These are phyloP conservation scores for Rhododendron simsii DNA, from an alignment of 148 eudicot genomes.

Conservation along the genomic window DNA sequence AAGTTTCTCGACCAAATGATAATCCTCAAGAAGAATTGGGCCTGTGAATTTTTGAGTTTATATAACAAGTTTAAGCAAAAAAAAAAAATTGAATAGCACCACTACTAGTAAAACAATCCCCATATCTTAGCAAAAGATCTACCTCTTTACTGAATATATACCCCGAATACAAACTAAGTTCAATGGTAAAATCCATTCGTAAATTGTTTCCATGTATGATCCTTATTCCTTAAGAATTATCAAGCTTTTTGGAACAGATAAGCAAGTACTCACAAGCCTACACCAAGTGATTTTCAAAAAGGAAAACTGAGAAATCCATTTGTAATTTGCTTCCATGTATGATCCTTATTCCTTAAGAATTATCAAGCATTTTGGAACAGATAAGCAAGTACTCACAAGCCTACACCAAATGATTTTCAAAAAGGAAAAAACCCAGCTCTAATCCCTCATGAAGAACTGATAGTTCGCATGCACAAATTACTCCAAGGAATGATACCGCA, in stretches of 20 bases:
- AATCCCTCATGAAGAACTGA: neutral
- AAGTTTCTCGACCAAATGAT: conserved; percentile 72
- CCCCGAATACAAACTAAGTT: neutral
- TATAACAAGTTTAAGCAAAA: neutral
- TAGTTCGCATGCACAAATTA: neutral
- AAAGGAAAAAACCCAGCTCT: neutral
- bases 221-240: too few relatives aligned
- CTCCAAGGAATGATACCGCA: neutral
- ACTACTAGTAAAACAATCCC: neutral
- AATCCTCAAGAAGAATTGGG: conserved; percentile 76
- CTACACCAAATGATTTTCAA: neutral
- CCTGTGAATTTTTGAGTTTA: conserved; percentile 28
- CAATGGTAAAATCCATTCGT: neutral
- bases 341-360: too few relatives aligned
- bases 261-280: neutral
- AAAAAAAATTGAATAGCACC: neutral
- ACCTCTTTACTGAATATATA: neutral
- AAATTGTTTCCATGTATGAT: too few relatives aligned
- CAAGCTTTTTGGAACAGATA: too few relatives aligned
- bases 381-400: neutral
- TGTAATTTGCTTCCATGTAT: too few relatives aligned
- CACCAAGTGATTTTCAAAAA: neutral
- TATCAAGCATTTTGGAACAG: too few relatives aligned
- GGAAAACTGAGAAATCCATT: neutral
- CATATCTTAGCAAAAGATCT: neutral